A percentile compares a stretch with the other conserved stretches of the same genome.
These are phyloP conservation scores for Leavenworthia alabamica DNA, from an alignment of 345 rosid species.

Conservation along the genomic window DNA sequence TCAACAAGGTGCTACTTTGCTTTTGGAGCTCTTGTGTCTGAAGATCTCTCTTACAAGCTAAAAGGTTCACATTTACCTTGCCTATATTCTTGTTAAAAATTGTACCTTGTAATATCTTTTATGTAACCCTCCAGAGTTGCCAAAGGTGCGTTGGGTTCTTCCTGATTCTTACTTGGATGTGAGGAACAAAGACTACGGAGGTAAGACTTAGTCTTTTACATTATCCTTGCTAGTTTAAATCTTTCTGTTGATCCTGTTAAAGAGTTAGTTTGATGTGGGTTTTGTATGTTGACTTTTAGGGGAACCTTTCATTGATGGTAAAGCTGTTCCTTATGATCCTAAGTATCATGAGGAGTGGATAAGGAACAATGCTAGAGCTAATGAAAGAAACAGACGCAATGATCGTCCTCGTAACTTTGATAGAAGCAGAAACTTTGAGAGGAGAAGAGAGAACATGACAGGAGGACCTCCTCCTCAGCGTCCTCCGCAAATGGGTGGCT, in stretches of 20 bases:
- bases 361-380: slow-evolving; percentile 74
- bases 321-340: slow-evolving; percentile 90
- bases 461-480: slow-evolving; percentile 34
- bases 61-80: no score
- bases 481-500: slow-evolving; percentile 25
- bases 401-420: slow-evolving; percentile 72
- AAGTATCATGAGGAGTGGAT: slow-evolving; percentile 96
- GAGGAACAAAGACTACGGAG: slow-evolving; percentile 82
- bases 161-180: slow-evolving; percentile 93
- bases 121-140: no score
- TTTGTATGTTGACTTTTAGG: slow-evolving; percentile 37
- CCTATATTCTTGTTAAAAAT: no score
- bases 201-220: no score
- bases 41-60: slow-evolving; percentile 56
- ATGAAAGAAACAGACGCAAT: slow-evolving; percentile 75
- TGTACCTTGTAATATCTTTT: no score
- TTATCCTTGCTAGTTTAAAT: no score
- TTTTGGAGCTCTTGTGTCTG: slow-evolving; percentile 71
- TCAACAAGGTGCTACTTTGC: slow-evolving; percentile 68
- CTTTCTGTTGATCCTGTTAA: no score
- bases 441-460: slow-evolving; percentile 72
- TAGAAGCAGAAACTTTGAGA: slow-evolving; percentile 73
- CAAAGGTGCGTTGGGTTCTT: slow-evolving; percentile 96
- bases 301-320: slow-evolving; percentile 85
- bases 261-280: no score